phyloP scores from a whole-genome alignment of 2,329 filamentous ascomycete species.

The Fusarium kyushuense region DNA sequence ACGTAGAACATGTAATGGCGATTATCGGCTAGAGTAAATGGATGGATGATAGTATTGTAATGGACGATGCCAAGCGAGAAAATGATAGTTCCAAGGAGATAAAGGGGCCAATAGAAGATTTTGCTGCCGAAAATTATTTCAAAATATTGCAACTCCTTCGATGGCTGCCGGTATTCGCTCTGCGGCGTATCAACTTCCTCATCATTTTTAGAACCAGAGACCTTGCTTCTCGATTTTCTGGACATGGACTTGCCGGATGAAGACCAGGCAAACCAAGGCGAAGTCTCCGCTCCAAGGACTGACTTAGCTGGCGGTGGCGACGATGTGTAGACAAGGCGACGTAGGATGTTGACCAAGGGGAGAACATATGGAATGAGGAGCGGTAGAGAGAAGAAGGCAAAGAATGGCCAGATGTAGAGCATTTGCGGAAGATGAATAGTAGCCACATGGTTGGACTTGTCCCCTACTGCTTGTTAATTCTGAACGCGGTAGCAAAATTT shows the following conservation, averaged over 20 bases:
- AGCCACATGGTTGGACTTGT: constrained; percentile 93
- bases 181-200: neutral
- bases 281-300: neutral
- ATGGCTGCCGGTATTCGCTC: constrained; percentile 2
- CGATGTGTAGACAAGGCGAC: neutral
- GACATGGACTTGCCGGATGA: constrained; percentile 8
- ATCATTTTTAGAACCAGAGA: neutral
- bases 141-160: constrained; percentile 21
- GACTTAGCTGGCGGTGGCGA: neutral
- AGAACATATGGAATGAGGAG: constrained; percentile 70
- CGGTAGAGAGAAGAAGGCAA: constrained; percentile 89
- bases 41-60: constrained; percentile 93
- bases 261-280: neutral
- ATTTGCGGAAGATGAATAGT: constrained; percentile 91
- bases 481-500: neutral
- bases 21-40: constrained; percentile 96
- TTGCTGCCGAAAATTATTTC: constrained; percentile 49
- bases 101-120: constrained; percentile 53
- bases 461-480: constrained; percentile 66
- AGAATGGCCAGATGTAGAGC: constrained; percentile 94
- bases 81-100: constrained; percentile 52
- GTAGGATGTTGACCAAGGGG: constrained; percentile 46
- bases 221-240: neutral
- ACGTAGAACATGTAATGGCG: constrained; percentile 97
- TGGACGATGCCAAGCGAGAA: constrained; percentile 67